A percentile compares a stretch with the other conserved stretches of the same genome.
These are phyloP conservation scores for Tephrocybe sp. DNA, from an alignment of 768 basidiomycete genomes.

Conservation along the genomic window DNA sequence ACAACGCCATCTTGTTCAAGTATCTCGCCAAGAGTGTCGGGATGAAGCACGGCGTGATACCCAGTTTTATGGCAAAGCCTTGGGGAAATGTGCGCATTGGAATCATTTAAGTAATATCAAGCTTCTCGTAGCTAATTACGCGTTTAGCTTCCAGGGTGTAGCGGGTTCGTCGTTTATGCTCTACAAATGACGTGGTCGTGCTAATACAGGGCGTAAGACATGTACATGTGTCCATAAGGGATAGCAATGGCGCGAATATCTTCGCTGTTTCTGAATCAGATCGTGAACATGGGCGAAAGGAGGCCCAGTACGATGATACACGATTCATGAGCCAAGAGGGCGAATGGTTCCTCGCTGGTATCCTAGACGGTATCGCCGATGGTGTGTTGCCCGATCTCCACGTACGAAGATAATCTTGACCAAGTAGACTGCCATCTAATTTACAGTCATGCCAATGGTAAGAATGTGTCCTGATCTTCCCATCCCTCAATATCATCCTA, in stretches of 20 bases:
- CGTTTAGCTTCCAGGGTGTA: conserved; percentile 95
- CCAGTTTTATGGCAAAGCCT: conserved; percentile 99
- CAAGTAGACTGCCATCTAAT: neutral
- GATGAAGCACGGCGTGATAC: conserved; percentile 83
- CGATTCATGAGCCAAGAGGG: conserved; percentile 79
- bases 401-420: neutral
- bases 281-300: conserved; percentile 58
- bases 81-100: conserved; percentile 89
- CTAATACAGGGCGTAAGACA: conserved; percentile 49
- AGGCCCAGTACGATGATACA: conserved; percentile 79
- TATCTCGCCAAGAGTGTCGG: conserved; percentile 90
- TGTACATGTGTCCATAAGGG: conserved; percentile 86
- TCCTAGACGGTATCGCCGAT: conserved; percentile 88
- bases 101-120: too few species aligned
- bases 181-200: neutral
- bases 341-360: conserved; percentile 94
- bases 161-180: conserved; percentile 57
- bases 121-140: too few species aligned
- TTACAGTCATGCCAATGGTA: conserved; percentile 79
- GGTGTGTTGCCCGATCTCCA: conserved; percentile 43
- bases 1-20: conserved; percentile 93
- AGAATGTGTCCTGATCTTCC: conserved; percentile 18
- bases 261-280: conserved; percentile 75
- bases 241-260: conserved; percentile 66
- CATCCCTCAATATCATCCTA: neutral